phyloP scores from a whole-genome alignment of 495 filamentous ascomycete species.

The Hypomontagnella submonticulosa region DNA sequence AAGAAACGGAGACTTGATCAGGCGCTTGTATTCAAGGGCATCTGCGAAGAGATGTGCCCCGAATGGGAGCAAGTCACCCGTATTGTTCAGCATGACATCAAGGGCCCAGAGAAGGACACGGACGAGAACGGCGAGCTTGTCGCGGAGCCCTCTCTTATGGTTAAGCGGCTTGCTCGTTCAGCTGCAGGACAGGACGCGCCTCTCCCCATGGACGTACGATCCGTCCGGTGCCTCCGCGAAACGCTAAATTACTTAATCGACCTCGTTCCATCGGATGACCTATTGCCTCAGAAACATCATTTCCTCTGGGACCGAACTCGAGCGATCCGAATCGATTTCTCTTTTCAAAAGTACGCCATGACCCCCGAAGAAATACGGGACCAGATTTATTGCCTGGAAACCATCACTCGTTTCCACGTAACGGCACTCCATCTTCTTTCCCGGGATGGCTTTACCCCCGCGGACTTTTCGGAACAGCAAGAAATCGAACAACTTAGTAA shows the following conservation, averaged over 20 bases:
- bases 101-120: constrained; percentile 60
- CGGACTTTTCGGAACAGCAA: constrained; percentile 86
- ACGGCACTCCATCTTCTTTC: constrained; percentile 86
- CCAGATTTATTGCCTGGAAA: constrained; percentile 85
- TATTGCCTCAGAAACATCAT: constrained; percentile 76
- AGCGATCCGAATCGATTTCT: constrained; percentile 90
- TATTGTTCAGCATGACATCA: constrained; percentile 72
- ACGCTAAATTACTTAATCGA: constrained; percentile 87
- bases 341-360: constrained; percentile 81
- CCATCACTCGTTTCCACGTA: constrained; percentile 92
- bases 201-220: constrained; percentile 90
- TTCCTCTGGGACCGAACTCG: constrained; percentile 96
- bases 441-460: constrained; percentile 65
- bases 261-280: constrained; percentile 71
- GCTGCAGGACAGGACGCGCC: constrained; percentile 93
- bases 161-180: constrained; percentile 90
- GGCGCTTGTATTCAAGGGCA: constrained; percentile 88
- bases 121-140: constrained; percentile 53
- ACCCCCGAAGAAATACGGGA: constrained; percentile 68
- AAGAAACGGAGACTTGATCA: constrained; percentile 81
- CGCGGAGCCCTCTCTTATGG: constrained; percentile 57
- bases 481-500: constrained; percentile 93
- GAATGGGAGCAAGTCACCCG: constrained; percentile 85
- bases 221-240: constrained; percentile 75
- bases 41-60: constrained; percentile 93